Evolutionary conservation across 176 grass and related monocot genomes (phyloP).

Genomic region (Chloris gayana): DNA sequence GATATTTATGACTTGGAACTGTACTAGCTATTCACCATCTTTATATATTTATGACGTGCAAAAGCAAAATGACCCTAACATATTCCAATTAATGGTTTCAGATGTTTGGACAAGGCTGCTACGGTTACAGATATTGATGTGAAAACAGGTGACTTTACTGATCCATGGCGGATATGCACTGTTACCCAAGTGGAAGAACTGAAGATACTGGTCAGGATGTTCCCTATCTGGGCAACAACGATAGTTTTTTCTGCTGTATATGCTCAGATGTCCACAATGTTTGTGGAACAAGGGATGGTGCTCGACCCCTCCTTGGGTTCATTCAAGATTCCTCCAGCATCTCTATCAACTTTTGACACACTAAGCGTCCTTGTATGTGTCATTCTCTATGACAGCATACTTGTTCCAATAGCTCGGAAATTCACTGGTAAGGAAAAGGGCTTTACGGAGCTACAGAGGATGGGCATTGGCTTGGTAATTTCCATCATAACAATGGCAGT

Average conservation of each 20-base stretch:
- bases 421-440: slow-evolving; percentile 83
- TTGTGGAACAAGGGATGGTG: slow-evolving; percentile 92
- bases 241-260: slow-evolving; percentile 87
- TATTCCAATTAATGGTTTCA: slow-evolving; percentile 34
- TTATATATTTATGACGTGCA: background rate
- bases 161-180: slow-evolving; percentile 75
- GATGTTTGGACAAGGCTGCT: slow-evolving; percentile 86
- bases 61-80: slow-evolving; percentile 18
- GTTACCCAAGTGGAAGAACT: slow-evolving; percentile 91
- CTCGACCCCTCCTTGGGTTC: slow-evolving; percentile 72
- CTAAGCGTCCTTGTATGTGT: slow-evolving; percentile 83
- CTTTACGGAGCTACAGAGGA: slow-evolving; percentile 79
- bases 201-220: slow-evolving; percentile 85
- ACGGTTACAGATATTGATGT: slow-evolving; percentile 71
- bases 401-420: slow-evolving; percentile 76
- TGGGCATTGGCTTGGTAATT: slow-evolving; percentile 82
- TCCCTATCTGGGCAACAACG: slow-evolving; percentile 83
- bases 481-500: slow-evolving; percentile 78
- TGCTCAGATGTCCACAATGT: slow-evolving; percentile 88
- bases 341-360: slow-evolving; percentile 83
- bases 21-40: background rate
- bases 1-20: slow-evolving; percentile 14
- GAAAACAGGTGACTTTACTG: slow-evolving; percentile 47
- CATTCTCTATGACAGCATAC: slow-evolving; percentile 63
- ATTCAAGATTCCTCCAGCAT: slow-evolving; percentile 85